A percentile compares a stretch with the other conserved stretches of the same genome.
Conservation (phyloP, 306 rosid species). For the Ceratonia siliqua region DNA sequence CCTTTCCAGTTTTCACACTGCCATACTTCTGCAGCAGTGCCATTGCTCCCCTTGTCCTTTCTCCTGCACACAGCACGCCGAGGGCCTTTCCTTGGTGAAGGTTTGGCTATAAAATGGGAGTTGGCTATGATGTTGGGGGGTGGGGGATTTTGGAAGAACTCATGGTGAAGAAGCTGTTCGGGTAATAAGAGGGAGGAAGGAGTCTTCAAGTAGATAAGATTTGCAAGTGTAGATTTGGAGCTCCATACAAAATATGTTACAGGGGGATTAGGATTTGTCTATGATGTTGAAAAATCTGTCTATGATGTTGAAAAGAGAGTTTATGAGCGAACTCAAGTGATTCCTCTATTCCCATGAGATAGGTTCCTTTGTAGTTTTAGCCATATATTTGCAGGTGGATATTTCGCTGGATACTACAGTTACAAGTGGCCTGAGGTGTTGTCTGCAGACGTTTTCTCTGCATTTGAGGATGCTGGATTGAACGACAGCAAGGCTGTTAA, state of each 20-base stretch:
- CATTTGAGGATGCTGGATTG: slow-evolving; percentile 94
- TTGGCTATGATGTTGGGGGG: too few species aligned
- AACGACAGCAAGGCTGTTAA: slow-evolving; percentile 73
- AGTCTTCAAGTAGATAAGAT: too few species aligned
- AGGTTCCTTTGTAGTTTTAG: slow-evolving; percentile 90
- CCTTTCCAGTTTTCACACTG: too few species aligned
- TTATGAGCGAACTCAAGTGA: slow-evolving; percentile 73
- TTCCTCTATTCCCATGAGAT: slow-evolving; percentile 89
- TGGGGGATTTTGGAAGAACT: too few species aligned
- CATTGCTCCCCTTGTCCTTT: too few species aligned
- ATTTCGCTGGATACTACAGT: slow-evolving; percentile 99
- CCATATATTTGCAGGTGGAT: slow-evolving; percentile 95
- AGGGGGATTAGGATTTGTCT: slow-evolving; percentile 75
- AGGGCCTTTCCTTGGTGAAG: too few species aligned
- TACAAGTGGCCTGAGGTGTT: slow-evolving; percentile 99
- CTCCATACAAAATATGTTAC: slow-evolving; percentile 79
- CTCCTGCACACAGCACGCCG: too few species aligned
- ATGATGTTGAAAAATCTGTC: too few species aligned
- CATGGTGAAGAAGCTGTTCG: too few species aligned
- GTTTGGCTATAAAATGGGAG: too few species aligned
- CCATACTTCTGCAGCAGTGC: too few species aligned
- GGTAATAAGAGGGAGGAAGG: too few species aligned
- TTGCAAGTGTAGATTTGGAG: slow-evolving; percentile 84
- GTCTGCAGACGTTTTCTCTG: slow-evolving; percentile 99
- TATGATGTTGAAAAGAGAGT: slow-evolving; percentile 82